phyloP scores from a whole-genome alignment of 352 stramenopile genomes.

The Phytophthora tubulina region DNA sequence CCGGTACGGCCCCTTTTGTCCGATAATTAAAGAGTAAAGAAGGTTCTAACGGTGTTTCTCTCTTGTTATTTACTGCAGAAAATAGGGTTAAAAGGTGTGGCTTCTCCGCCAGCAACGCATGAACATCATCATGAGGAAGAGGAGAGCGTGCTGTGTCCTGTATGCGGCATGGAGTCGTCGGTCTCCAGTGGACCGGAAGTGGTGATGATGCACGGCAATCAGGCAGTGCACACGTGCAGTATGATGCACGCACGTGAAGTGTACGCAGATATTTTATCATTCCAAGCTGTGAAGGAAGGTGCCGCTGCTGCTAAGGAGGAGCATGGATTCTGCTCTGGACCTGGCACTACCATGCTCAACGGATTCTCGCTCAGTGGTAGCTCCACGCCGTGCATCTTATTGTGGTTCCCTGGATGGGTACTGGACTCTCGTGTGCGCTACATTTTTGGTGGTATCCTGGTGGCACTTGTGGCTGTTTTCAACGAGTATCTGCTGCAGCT shows the following conservation, averaged over 20 bases:
- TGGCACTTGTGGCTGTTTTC: conserved; percentile 68
- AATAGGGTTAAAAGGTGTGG: conserved; percentile 53
- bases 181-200: conserved; percentile 57
- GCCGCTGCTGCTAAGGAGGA: background rate
- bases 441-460: conserved; percentile 57
- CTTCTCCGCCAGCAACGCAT: conserved; percentile 29
- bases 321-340: conserved; percentile 60
- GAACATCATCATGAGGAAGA: conserved; percentile 8
- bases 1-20: conserved; percentile 38
- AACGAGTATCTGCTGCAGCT: conserved; percentile 82
- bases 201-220: conserved; percentile 63
- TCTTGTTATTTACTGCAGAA: conserved; percentile 31
- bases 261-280: conserved; percentile 58
- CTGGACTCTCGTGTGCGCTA: conserved; percentile 66
- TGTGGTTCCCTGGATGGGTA: conserved; percentile 83
- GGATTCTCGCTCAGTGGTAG: conserved; percentile 60
- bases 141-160: conserved; percentile 57
- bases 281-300: conserved; percentile 38
- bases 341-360: conserved; percentile 82
- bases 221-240: conserved; percentile 76
- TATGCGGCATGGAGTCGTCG: conserved; percentile 78
- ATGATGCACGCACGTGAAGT: conserved; percentile 75
- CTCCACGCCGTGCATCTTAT: conserved; percentile 64
- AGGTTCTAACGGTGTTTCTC: background rate
- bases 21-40: background rate